Evolutionary conservation across 495 filamentous ascomycete species (phyloP).

Genomic region (Thozetella sp.): DNA sequence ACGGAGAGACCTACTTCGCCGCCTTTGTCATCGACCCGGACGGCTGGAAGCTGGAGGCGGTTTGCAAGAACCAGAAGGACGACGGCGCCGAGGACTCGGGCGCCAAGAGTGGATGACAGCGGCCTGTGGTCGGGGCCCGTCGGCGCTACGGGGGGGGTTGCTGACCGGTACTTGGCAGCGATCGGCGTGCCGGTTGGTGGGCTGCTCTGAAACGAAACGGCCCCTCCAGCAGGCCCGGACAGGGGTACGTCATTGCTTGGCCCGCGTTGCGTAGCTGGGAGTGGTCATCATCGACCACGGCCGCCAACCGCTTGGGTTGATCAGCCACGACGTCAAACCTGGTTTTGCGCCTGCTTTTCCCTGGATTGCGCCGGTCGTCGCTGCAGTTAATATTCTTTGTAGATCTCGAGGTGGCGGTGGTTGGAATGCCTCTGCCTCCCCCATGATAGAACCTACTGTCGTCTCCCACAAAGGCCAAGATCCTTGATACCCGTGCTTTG

Average conservation of each 20-base stretch:
- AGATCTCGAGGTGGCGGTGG: too few relatives aligned
- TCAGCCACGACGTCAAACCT: constrained; percentile 9
- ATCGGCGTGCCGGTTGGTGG: background rate
- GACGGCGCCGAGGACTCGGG: background rate
- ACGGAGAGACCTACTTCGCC: constrained; percentile 38
- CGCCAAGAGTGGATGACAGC: too few relatives aligned
- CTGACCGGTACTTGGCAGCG: background rate
- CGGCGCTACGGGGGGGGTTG: background rate
- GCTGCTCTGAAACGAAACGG: background rate
- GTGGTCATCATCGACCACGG: background rate
- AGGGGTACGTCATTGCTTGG: background rate
- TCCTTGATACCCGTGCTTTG: too few relatives aligned
- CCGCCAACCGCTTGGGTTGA: constrained; percentile 9
- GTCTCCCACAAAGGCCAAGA: too few relatives aligned
- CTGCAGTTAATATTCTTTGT: too few relatives aligned
- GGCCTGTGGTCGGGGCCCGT: background rate
- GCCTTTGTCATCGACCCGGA: constrained; percentile 42
- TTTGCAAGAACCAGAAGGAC: constrained; percentile 21
- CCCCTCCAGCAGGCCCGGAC: background rate
- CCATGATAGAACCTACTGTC: too few relatives aligned
- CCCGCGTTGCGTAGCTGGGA: background rate
- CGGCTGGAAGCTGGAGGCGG: constrained; percentile 41
- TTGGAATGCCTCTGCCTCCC: too few relatives aligned
- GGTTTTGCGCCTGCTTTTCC: constrained; percentile 2
- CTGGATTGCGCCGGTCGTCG: background rate